Percentiles rank a stretch among this genome's conserved stretches.
Conservation (phyloP, 371 early-diverging fungal species). For the Aphelidium insulamus region DNA sequence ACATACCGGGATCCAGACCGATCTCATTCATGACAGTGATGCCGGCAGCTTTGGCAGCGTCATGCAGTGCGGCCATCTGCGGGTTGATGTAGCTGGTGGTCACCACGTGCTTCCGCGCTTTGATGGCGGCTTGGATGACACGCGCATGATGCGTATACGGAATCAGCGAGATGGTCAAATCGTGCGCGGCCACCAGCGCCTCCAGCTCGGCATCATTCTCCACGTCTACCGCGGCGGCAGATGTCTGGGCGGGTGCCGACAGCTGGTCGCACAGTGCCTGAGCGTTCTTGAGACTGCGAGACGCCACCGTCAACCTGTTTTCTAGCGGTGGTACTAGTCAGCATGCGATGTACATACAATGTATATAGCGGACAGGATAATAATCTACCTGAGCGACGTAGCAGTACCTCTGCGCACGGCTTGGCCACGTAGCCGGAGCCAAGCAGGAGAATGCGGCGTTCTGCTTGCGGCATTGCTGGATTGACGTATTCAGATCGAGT, state of each 20-base stretch:
- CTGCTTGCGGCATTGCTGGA: too few relatives aligned
- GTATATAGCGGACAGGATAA: conserved; percentile 46
- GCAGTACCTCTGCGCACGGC: conserved; percentile 81
- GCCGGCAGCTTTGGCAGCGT: conserved; percentile 50
- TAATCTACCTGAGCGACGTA: conserved; percentile 56
- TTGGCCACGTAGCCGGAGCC: conserved; percentile 94
- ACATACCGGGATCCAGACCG: conserved; percentile 85
- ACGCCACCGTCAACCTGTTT: conserved; percentile 30
- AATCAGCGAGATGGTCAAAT: conserved; percentile 58
- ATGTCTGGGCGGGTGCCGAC: conserved; percentile 21
- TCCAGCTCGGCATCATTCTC: conserved; percentile 53
- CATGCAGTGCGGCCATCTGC: conserved; percentile 57
- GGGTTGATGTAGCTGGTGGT: conserved; percentile 80
- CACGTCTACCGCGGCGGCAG: conserved; percentile 60
- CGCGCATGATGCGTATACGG: conserved; percentile 66
- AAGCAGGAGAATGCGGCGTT: conserved; percentile 80
- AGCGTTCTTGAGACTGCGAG: conserved; percentile 55
- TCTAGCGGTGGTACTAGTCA: conserved; percentile 6
- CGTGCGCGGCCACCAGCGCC: conserved; percentile 62
- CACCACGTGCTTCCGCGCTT: conserved; percentile 58
- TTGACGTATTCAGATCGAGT: too few relatives aligned
- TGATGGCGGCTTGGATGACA: conserved; percentile 62
- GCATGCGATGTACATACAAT: not conserved
- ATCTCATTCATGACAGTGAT: conserved; percentile 76
- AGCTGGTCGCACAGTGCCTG: conserved; percentile 33